Conservation (phyloP, 805 yeast species). For the Candida ascalaphidarum region DNA sequence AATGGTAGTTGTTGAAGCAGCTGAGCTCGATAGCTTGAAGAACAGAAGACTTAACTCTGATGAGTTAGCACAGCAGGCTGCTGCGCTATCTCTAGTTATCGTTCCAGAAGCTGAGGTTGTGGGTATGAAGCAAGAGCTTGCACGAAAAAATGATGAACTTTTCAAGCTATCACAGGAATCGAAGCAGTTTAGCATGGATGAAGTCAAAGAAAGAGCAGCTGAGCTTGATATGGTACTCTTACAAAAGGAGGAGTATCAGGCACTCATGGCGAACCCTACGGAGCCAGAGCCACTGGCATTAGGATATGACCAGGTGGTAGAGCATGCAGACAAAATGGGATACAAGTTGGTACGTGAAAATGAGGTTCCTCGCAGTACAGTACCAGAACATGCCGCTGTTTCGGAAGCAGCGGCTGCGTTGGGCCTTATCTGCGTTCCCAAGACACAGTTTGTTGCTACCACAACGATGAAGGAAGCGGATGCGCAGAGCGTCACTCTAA, state of each 20-base stretch:
- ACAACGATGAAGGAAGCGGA: constrained; percentile 51
- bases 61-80: constrained; percentile 6
- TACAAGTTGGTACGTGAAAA: constrained; percentile 17
- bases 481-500: constrained; percentile 45
- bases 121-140: constrained; percentile 15
- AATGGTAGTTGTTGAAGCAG: constrained; percentile 12
- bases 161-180: constrained; percentile 9
- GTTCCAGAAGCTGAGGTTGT: constrained; percentile 19
- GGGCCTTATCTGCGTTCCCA: constrained; percentile 51
- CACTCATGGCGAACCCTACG: constrained; percentile 1
- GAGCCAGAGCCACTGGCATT: too few species aligned
- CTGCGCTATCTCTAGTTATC: constrained; percentile 9
- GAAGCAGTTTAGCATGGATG: constrained; percentile 12
- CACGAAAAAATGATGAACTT: constrained; percentile 22
- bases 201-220: constrained; percentile 8
- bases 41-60: constrained; percentile 2
- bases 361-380: constrained; percentile 11
- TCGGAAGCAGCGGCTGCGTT: constrained; percentile 31
- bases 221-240: constrained; percentile 7
- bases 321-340: constrained; percentile 16
- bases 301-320: constrained; percentile 11
- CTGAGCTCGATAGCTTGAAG: constrained; percentile 10
- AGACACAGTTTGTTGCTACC: constrained; percentile 53
- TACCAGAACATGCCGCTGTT: constrained; percentile 16
- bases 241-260: constrained; percentile 8